Percentiles rank a stretch among this genome's conserved stretches.
These are phyloP conservation scores for Annona cherimola DNA, from an alignment of 164 flowering plant genomes.

Conservation along the genomic window DNA sequence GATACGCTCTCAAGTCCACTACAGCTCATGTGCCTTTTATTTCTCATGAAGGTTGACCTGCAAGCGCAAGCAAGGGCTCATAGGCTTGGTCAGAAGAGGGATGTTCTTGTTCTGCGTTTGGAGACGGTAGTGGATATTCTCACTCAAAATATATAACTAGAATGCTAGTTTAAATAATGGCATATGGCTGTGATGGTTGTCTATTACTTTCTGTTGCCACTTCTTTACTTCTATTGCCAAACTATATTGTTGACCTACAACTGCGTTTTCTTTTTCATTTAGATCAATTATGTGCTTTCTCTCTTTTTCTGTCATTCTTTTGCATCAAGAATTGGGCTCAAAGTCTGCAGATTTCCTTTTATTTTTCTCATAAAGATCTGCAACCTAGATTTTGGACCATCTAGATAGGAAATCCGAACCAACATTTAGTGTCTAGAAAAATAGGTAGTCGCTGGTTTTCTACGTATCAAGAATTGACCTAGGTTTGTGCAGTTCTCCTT, in stretches of 20 bases:
- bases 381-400: not conserved
- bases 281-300: too few relatives aligned
- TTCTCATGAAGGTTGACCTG: constrained; percentile 71
- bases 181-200: not conserved
- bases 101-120: constrained; percentile 93
- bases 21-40: constrained; percentile 7
- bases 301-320: not conserved
- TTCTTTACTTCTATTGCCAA: not conserved
- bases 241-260: not conserved
- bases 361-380: not conserved
- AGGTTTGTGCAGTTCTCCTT: not conserved
- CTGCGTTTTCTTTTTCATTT: not conserved
- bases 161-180: not conserved
- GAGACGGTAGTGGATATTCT: constrained; percentile 50
- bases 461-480: not conserved
- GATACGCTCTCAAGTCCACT: not conserved
- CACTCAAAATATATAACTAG: not conserved
- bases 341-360: not conserved
- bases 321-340: not conserved
- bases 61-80: constrained; percentile 99
- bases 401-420: not conserved
- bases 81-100: constrained; percentile 97
- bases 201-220: not conserved
- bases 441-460: not conserved
- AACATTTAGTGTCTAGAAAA: not conserved